Base-by-base conservation (phyloP, 768 basidiomycete species). In the Termitomyces sp. region DNA sequence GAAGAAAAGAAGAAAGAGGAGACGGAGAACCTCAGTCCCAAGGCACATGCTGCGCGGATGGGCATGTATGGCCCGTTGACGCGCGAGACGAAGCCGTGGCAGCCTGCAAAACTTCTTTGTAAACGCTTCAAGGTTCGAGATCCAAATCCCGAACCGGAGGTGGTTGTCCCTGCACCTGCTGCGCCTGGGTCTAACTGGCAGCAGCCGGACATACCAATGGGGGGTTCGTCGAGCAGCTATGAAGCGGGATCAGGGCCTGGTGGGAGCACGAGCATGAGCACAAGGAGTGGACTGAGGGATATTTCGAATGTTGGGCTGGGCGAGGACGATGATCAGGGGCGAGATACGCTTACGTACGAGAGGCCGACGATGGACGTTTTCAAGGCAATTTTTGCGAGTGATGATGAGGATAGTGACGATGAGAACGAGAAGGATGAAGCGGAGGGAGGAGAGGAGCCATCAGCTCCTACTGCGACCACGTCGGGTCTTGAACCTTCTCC, bases 341-440 rank as follows among this genome's bases (percentile, higher is more conserved):
- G 81, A 37, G 94, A 95, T 65, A 94, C 86, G 6, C 76, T 98
- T 61, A 95, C 90, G 0, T 95, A 98, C 69, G 78, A 90, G 63
- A 82, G 90, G 38, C 96, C 97, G 2, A 76, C 86, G 6, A 91
- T 94, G 81, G 90, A 94, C 66, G 85, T 98, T 43, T 99, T 98
- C 79, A 97, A 96, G 69, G 95, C 96, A 3, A 98, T 99, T 59
- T 99, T 99, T 68, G 95, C 94, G 11, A 94, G 91, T 71, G 92
- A 93, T 59, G 92, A 93, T 44, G 94, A 96, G 65, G 90, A 92
- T 35, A 87, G 85, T 17, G 90, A 86, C 9, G 86, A 86, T 2
- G 92, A 93, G 4, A 80, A 77, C 1, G 75, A 74, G 19, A 62
- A 64, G 35, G 62, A 68, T 12, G 64, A 68, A 11, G 67, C 62